Evolutionary conservation across 805 yeast genomes (phyloP), one percentile per base, ranked within the genome.

Genomic region (Candida takata): DNA sequence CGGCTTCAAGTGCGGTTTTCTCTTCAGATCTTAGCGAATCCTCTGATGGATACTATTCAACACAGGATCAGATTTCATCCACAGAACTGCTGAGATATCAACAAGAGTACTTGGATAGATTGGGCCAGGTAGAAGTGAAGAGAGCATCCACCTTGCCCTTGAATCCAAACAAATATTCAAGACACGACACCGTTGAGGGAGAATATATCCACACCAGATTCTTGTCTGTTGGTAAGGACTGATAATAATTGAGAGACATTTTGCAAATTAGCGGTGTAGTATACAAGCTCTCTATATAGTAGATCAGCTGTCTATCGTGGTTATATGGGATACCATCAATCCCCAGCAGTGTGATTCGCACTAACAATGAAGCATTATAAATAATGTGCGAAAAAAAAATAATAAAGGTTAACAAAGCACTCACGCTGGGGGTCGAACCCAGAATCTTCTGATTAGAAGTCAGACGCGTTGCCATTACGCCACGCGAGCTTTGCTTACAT

Each of bases 381-480:
- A 20, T 7, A 20, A 20, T 20, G n/a, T 20, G 23, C 23, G 10
- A 7, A 7, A 20, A 20, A 7, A 20, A 20, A 20, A 20, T 8
- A 20, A 20, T 20, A 20, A 20, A 20, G 10, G 23, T 7, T 8
- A 54, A 38, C 43, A 44, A 54, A 55, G 60, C 69, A 64, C 70
- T 65, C 70, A 65, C 64, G 66, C 68, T 61, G 71, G 71, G 71
- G 71, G 71, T 65, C 70, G 70, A 65, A 65, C 70, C 70, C 70
- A 62, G 68, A 65, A 65, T 65, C 70, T 65, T 65, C 70, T 65
- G 70, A 65, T 65, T 65, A 41, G 71, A 65, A 65, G 71, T 65
- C 71, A 65, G 70, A 65, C 71, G 71, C 71, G 71, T 65, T 65
- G 71, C 71, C 71, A 65, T 65, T 65, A 65, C 71, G 71, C 71